Base-by-base conservation (phyloP, 371 early-diverging fungal species). In the Synchytrium microbalum region DNA sequence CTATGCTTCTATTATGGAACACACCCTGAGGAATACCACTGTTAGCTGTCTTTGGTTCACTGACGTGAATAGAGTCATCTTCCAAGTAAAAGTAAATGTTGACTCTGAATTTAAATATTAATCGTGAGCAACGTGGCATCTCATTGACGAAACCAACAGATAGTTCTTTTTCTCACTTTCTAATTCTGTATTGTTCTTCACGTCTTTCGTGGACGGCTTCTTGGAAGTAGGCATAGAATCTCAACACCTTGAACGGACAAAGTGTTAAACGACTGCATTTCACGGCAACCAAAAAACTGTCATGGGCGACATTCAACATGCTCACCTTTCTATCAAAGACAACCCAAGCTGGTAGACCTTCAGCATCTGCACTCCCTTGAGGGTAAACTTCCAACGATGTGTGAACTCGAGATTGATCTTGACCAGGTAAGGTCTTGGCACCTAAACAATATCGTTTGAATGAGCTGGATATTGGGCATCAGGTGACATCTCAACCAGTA, bases 1-100 rank as follows among this genome's bases (percentile, higher is more conserved):
- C 2, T 27, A 2, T 27, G 2, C 24, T 2, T 2, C 54, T n/a
- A n/a, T n/a, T n/a, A n/a, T n/a, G n/a, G n/a, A n/a, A n/a, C n/a
- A n/a, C n/a, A 78, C 79, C 79, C 69, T 81, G 81, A n/a, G 81
- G 79, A 31, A 81, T 81, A 13, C 83, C 83, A 57, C 77, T 77
- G 70, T 83, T 80, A 0, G 67, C 62, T 3, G 72, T 73, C 59
- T 74, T 72, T 8, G 81, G 81, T 69, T 83, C 83, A 64, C 75
- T 80, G 52, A 83, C 80, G 57, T 83, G 81, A 16, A 83, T 70
- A 0, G 83, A 75, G 61, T 81, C 83, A 66, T 83, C 83, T 62
- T 83, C 83, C 23, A 83, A 72, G 58, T 83, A 83, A 58, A 81
- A 83, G 64, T 79, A 79, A 24, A 83, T 76, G 70, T 78, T 79